Evolutionary conservation across 106 monocot genomes (phyloP), one percentile per base, ranked within the genome.

Genomic region (Dendrobium huoshanense): DNA sequence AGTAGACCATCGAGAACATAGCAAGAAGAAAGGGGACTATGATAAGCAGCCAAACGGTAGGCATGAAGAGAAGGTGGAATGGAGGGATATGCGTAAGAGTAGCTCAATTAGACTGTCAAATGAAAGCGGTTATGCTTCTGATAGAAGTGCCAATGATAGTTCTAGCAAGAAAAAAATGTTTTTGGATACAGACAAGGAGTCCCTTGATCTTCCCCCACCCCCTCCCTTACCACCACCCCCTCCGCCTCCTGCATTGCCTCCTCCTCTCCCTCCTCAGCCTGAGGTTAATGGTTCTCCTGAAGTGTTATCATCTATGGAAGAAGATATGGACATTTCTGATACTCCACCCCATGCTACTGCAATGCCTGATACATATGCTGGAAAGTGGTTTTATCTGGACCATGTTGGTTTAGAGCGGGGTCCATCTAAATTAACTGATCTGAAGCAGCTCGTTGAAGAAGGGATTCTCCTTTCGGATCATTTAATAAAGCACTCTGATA

Each of bases 261-360:
- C 83, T 73, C 85, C 86, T 27, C 78, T 75, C 79, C 93, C 85
- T 75, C 80, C 85, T 25, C 87, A 82, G 27, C 73, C 83, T 59
- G 67, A 84, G 42, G 27, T 47, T 74, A 87, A 83, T 82, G 86
- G 79, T 37, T 64, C 54, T 51, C n/a, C 79, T 82, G 94, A 94
- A 82, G 83, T 86, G 44, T 67, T 67, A 41, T 72, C 87, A 40
- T 95, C 90, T 31, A 99, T 99, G 99, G 95, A 95, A 79, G 99
- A 99, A 83, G 99, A 99, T 85, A 99, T 99, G 99, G 99, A 99
- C 80, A 99, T 99, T 77, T 99, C 93, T 61, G 91, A 95, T 80
- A 99, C 99, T 37, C 99, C 99, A 70, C 99, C 99, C 1, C 99
- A 95, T 86, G 74, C 54, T 85, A 68, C 55, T 37, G 20, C 51